These are phyloP conservation scores for Willaertia magna DNA, from an alignment of 208 protist genomes.

Conservation along the genomic window DNA sequence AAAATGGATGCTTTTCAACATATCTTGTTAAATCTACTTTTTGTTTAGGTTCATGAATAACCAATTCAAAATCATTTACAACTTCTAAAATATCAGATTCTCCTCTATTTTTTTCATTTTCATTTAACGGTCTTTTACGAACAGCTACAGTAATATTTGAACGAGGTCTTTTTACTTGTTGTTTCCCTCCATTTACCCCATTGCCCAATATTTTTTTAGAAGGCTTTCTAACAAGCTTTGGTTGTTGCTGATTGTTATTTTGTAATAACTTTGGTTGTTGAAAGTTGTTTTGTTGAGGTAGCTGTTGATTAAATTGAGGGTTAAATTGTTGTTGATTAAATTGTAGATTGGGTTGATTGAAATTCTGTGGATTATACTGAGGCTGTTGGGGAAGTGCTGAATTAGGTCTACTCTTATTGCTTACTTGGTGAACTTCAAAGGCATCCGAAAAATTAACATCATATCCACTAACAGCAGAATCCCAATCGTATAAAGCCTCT, in stretches of 20 bases:
- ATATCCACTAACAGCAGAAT: background rate
- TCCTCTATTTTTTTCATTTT: conserved; percentile 31
- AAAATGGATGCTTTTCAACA: conserved; percentile 85
- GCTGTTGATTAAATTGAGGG: background rate
- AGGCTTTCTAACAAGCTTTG: too few species aligned
- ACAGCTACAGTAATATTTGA: conserved; percentile 29
- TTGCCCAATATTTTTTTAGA: too few species aligned
- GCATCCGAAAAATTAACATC: background rate
- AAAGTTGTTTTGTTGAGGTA: too few species aligned
- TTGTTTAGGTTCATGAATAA: conserved; percentile 75
- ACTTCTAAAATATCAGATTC: conserved; percentile 65
- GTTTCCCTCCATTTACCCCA: background rate
- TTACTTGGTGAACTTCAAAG: background rate
- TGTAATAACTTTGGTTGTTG: background rate
- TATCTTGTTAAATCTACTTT: conserved; percentile 89
- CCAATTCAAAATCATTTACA: conserved; percentile 42
- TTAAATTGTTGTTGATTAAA: background rate
- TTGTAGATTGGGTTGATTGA: background rate
- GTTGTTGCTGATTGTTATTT: too few species aligned
- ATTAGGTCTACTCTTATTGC: background rate
- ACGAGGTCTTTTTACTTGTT: background rate
- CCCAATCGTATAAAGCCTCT: background rate
- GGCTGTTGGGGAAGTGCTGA: background rate
- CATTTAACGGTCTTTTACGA: conserved; percentile 60
- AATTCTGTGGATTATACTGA: background rate